Base-by-base conservation (phyloP, 352 stramenopile species). In the Paralagenidium karlingii region DNA sequence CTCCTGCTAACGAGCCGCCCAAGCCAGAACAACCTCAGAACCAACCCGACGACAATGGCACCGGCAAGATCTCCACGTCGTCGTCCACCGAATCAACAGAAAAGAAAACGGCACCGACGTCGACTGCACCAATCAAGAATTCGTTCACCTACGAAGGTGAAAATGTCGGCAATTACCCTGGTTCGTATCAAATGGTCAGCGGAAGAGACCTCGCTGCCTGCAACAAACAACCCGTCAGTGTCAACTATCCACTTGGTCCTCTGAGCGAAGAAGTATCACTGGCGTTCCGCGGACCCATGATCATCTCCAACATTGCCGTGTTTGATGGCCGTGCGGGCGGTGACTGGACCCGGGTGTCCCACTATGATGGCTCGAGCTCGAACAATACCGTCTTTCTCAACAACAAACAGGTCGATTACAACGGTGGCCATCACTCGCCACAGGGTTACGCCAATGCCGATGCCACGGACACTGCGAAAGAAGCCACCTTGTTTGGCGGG, bases 371-470 rank as follows among this genome's bases (percentile, higher is more conserved):
- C 9, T 47, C 44, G 19, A 60, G 46, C 3, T 49, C 54, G 20
- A 42, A 62, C 26, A 80, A 80, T 48, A 50, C 77, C 47, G 45
- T 76, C 2, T 77, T 80, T 38, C 67, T 80, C 54, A 77, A 68
- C 50, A 80, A 80, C 45, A 11, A 57, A 8, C 76, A 75, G 49
- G 57, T 75, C 22, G 65, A 74, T 47, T 77, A 80, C 49, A 60
- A 33, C 5, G 58, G 56, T 20, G 36, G 63, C 25, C 31, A 68
- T 25, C 56, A 58, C 21, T 69, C 61, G n/a, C 66, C 66, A 12
- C 66, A 80, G 47, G 63, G 59, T 2, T 76, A 58, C 34, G 51
- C 65, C 8, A 60, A 44, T 3, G 32, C 49, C 0, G 59, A 74
- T 13, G 64, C 58, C 19, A 40, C 42, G 8, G 42, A 37, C 15